Evolutionary conservation across 2,329 filamentous ascomycete genomes (phyloP).

Genomic region (Harringtonia lauricola): DNA sequence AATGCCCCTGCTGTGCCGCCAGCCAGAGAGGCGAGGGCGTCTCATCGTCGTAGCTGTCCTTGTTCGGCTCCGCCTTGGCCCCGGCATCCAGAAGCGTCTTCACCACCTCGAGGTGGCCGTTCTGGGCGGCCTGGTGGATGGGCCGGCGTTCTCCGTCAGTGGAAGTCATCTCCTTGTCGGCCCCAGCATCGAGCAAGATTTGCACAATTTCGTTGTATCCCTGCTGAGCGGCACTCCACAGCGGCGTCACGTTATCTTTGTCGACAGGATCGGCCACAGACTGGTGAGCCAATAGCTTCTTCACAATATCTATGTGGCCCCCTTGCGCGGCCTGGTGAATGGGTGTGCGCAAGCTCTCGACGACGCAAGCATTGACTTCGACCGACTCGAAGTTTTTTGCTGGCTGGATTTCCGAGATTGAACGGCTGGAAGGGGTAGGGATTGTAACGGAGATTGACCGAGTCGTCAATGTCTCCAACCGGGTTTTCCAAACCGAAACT

Average conservation of each 20-base stretch:
- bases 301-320: not conserved
- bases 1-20: not conserved
- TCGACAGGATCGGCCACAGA: not conserved
- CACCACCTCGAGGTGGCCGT: not conserved
- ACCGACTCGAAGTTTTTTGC: not conserved
- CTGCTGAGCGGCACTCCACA: not conserved
- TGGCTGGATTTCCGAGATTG: not conserved
- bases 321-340: not conserved
- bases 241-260: not conserved
- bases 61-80: not conserved
- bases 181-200: not conserved
- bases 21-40: not conserved
- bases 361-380: not conserved
- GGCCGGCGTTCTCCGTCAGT: not conserved
- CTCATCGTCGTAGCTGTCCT: not conserved
- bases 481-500: not conserved
- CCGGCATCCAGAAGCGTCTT: not conserved
- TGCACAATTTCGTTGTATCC: not conserved
- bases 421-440: not conserved
- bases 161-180: not conserved
- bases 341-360: not conserved
- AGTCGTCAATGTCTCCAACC: not conserved
- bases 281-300: not conserved
- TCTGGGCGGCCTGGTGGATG: not conserved
- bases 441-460: not conserved